These are phyloP conservation scores for Neofusicoccum umdonicola DNA, from an alignment of 2,329 filamentous ascomycete species.

Conservation along the genomic window DNA sequence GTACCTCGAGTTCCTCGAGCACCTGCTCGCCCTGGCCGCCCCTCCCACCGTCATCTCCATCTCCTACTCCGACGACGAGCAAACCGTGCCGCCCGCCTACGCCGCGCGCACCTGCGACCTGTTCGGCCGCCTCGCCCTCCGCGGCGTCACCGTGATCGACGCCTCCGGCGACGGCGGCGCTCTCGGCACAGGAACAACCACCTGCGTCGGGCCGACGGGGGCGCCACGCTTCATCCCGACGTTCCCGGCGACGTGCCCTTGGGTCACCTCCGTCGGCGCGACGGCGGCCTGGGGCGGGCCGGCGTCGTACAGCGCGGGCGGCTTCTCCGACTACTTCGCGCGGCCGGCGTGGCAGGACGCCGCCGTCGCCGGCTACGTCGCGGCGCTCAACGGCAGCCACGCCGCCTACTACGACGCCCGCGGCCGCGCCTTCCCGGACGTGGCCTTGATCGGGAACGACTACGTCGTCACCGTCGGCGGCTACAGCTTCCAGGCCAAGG, in stretches of 20 bases:
- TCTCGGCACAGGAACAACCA: slow-evolving; percentile 28
- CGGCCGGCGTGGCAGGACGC: slow-evolving; percentile 43
- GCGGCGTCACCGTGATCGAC: slow-evolving; percentile 50
- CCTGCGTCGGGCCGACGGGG: slow-evolving; percentile 43
- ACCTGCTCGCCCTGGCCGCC: slow-evolving; percentile 49
- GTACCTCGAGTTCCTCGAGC: slow-evolving; percentile 62
- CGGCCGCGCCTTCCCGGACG: slow-evolving; percentile 51
- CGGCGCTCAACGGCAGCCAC: slow-evolving; percentile 35
- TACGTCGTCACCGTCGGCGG: slow-evolving; percentile 26
- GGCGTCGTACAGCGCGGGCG: slow-evolving; percentile 34
- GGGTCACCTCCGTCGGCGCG: slow-evolving; percentile 49
- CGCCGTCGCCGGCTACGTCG: slow-evolving; percentile 44
- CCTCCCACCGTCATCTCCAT: slow-evolving; percentile 61
- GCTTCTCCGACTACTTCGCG: slow-evolving; percentile 40
- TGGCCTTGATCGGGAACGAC: slow-evolving; percentile 45
- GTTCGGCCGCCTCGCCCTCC: slow-evolving; percentile 53
- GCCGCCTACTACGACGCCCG: slow-evolving; percentile 43
- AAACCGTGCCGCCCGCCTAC: slow-evolving; percentile 60
- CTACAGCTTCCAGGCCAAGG: slow-evolving; percentile 18
- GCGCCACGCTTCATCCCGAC: slow-evolving; percentile 47
- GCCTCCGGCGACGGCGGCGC: slow-evolving; percentile 51
- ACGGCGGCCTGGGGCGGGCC: slow-evolving; percentile 21
- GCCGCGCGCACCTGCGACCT: slow-evolving; percentile 61
- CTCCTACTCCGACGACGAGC: slow-evolving; percentile 67
- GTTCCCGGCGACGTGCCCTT: slow-evolving; percentile 53